These are phyloP conservation scores for Pochonia chlamydosporia DNA, from an alignment of 2,329 filamentous ascomycete genomes.

Conservation along the genomic window DNA sequence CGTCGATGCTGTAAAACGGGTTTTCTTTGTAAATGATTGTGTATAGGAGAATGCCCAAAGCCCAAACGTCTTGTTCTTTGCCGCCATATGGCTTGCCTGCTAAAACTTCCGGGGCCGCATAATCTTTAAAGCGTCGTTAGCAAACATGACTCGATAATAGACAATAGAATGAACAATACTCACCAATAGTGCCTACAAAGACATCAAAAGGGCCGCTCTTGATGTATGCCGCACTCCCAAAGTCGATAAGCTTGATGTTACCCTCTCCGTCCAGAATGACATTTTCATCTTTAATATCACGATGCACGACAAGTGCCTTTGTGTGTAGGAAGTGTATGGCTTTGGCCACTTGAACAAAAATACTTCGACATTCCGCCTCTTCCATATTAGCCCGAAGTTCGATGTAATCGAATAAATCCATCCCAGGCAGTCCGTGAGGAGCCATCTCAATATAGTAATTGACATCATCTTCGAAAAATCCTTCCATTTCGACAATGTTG, in stretches of 20 bases:
- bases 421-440: slow-evolving; percentile 88
- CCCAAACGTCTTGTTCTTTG: slow-evolving; percentile 98
- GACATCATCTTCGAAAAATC: slow-evolving; percentile 71
- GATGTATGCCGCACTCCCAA: slow-evolving; percentile 96
- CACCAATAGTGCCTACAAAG: slow-evolving; percentile 97
- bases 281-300: slow-evolving; percentile 99
- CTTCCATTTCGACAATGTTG: slow-evolving; percentile 68
- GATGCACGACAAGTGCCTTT: slow-evolving; percentile 86
- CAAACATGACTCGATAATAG: slow-evolving; percentile 27
- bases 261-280: slow-evolving; percentile 93
- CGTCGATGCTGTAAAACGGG: slow-evolving; percentile 96
- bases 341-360: slow-evolving; percentile 87
- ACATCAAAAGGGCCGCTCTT: slow-evolving; percentile 98
- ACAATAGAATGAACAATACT: slow-evolving; percentile 24
- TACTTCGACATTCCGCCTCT: slow-evolving; percentile 86
- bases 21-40: slow-evolving; percentile 99
- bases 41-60: slow-evolving; percentile 91
- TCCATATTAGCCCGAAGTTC: slow-evolving; percentile 96
- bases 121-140: slow-evolving; percentile 54
- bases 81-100: slow-evolving; percentile 87
- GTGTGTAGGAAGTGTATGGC: slow-evolving; percentile 89
- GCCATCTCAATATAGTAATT: slow-evolving; percentile 99
- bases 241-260: slow-evolving; percentile 94
- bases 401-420: slow-evolving; percentile 99
- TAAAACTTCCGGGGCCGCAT: slow-evolving; percentile 95